Evolutionary conservation across 2,329 filamentous ascomycete species (phyloP).

Genomic region (Eutypella sp.): DNA sequence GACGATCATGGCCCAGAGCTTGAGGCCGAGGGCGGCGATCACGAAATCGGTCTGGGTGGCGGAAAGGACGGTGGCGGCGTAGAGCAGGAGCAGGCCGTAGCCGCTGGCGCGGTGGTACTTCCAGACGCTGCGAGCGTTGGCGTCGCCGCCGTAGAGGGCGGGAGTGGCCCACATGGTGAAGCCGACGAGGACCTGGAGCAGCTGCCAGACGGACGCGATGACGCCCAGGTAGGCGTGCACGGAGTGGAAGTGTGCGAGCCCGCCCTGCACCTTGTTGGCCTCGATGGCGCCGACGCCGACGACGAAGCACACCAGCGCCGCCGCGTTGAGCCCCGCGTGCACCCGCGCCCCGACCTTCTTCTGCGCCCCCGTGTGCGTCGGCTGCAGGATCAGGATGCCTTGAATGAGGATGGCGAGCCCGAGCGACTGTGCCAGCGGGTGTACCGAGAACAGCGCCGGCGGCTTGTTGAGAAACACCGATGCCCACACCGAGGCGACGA

Average conservation of each 20-base stretch:
- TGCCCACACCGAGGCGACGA: slow-evolving; percentile 73
- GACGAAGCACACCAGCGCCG: slow-evolving; percentile 57
- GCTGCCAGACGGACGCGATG: slow-evolving; percentile 63
- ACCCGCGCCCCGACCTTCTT: slow-evolving; percentile 57
- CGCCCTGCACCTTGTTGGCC: slow-evolving; percentile 72
- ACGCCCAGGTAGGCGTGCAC: slow-evolving; percentile 81
- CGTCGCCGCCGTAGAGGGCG: slow-evolving; percentile 68
- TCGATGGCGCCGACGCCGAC: slow-evolving; percentile 69
- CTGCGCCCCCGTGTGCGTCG: slow-evolving; percentile 71
- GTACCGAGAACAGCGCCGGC: slow-evolving; percentile 79
- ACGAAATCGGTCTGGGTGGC: slow-evolving; percentile 77
- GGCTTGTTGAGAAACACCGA: slow-evolving; percentile 60
- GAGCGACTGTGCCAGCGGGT: slow-evolving; percentile 67
- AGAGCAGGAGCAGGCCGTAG: slow-evolving; percentile 65
- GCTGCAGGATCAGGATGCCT: slow-evolving; percentile 80
- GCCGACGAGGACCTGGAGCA: slow-evolving; percentile 72
- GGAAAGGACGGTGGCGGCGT: slow-evolving; percentile 68
- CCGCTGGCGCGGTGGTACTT: slow-evolving; percentile 82
- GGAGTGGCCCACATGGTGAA: slow-evolving; percentile 79
- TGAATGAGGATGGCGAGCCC: slow-evolving; percentile 73
- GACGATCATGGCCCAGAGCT: slow-evolving; percentile 71
- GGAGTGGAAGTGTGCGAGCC: slow-evolving; percentile 70
- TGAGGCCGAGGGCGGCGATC: slow-evolving; percentile 61
- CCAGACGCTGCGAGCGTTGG: slow-evolving; percentile 77
- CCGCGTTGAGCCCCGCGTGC: slow-evolving; percentile 66